Evolutionary conservation across 495 filamentous ascomycete species (phyloP).

Genomic region (Daldinia caldariorum): DNA sequence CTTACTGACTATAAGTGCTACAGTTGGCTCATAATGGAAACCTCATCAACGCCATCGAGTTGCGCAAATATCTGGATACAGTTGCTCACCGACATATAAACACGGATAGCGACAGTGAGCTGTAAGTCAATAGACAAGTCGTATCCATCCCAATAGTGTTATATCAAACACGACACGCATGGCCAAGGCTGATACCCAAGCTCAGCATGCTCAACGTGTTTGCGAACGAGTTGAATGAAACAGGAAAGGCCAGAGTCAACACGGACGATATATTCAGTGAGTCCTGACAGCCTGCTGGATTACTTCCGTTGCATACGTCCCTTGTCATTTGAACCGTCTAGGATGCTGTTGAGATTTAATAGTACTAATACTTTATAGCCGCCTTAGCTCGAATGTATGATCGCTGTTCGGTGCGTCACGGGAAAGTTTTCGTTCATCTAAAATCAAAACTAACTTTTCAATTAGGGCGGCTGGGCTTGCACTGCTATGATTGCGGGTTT

Average conservation of each 20-base stretch:
- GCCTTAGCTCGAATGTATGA: neutral
- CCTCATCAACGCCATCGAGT: constrained; percentile 87
- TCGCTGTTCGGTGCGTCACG: neutral
- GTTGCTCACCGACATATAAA: constrained; percentile 96
- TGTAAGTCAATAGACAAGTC: constrained; percentile 2
- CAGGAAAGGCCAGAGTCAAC: constrained; percentile 96
- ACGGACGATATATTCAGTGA: constrained; percentile 83
- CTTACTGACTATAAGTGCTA: neutral
- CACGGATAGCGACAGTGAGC: constrained; percentile 92
- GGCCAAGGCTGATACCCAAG: neutral
- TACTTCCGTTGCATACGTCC: neutral
- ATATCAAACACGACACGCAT: neutral
- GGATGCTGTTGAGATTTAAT: neutral
- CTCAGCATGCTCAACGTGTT: constrained; percentile 77
- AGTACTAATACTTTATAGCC: neutral
- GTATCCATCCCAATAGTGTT: neutral
- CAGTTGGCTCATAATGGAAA: constrained; percentile 78
- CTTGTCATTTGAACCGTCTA: neutral
- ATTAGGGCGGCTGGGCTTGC: constrained; percentile 29
- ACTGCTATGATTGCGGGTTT: constrained; percentile 95
- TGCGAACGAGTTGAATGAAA: constrained; percentile 91
- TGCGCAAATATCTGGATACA: constrained; percentile 81
- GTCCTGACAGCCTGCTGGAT: neutral
- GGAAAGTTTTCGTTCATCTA: neutral
- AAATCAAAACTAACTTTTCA: neutral